A percentile compares a stretch with the other conserved stretches of the same genome.
phyloP scores from a whole-genome alignment of 441 rosid species.

The Erysimum cheiri region DNA sequence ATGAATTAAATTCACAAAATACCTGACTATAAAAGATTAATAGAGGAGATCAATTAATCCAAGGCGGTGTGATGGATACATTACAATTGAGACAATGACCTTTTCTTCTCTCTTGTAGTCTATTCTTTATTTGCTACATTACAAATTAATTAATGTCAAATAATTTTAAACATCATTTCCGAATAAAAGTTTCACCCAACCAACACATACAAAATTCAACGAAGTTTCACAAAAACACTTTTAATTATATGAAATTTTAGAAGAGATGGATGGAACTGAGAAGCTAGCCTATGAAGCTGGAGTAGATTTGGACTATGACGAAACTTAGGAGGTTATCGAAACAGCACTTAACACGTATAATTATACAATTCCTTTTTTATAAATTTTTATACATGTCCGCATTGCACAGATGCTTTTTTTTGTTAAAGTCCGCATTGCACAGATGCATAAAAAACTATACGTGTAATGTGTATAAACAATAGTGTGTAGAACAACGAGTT shows the following conservation, averaged over 20 bases:
- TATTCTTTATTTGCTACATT: slow-evolving; percentile 33
- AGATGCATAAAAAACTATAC: background rate
- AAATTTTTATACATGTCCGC: too few relatives aligned
- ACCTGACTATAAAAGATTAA: background rate
- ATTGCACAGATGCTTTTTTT: too few relatives aligned
- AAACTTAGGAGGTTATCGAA: slow-evolving; percentile 21
- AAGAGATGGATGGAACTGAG: slow-evolving; percentile 9
- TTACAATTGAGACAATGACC: slow-evolving; percentile 36
- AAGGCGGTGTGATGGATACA: slow-evolving; percentile 25
- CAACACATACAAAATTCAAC: slow-evolving; percentile 10
- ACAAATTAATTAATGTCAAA: slow-evolving; percentile 31
- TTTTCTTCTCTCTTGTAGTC: background rate
- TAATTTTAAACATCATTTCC: slow-evolving; percentile 24
- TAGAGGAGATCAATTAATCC: slow-evolving; percentile 17
- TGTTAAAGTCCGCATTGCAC: slow-evolving; percentile 3
- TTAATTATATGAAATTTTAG: background rate
- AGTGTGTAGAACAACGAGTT: background rate
- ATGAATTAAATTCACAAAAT: background rate
- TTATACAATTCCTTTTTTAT: background rate
- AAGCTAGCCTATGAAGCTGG: slow-evolving; percentile 2
- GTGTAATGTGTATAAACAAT: background rate
- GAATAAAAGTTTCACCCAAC: slow-evolving; percentile 15
- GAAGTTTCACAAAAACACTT: background rate
- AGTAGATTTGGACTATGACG: slow-evolving; percentile 19
- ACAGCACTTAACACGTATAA: background rate